These are phyloP conservation scores for Sphagnum tenellum DNA, from an alignment of 225 moss, liverwort and hornwort genomes.

Conservation along the genomic window DNA sequence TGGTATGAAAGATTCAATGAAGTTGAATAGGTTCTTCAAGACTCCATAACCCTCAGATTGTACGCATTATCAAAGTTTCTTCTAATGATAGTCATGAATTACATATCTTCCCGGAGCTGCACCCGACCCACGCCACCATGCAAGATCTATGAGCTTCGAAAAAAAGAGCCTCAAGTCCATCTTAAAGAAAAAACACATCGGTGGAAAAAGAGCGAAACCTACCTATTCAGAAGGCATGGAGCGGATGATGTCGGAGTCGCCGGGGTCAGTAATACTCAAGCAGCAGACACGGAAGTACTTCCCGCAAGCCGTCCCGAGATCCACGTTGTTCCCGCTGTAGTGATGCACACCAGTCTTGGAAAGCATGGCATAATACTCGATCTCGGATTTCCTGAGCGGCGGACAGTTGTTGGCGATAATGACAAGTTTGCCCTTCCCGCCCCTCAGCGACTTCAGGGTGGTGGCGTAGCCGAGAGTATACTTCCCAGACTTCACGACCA, in stretches of 20 bases:
- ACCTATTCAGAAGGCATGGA: constrained; percentile 23
- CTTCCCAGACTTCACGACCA: constrained; percentile 48
- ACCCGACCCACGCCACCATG: no score
- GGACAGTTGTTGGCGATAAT: constrained; percentile 44
- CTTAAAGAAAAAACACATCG: no score
- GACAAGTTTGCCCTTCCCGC: constrained; percentile 40
- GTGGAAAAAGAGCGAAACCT: no score
- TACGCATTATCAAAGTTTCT: no score
- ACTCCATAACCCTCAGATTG: no score
- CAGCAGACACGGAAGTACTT: constrained; percentile 43
- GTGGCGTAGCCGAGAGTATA: constrained; percentile 41
- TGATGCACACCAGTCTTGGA: constrained; percentile 51
- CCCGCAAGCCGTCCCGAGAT: constrained; percentile 41
- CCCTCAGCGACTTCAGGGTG: constrained; percentile 29
- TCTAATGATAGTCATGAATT: no score
- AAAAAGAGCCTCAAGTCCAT: no score
- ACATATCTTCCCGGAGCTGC: no score
- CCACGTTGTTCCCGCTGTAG: constrained; percentile 45
- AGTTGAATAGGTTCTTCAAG: no score
- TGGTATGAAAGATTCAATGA: no score
- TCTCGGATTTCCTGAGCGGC: constrained; percentile 42
- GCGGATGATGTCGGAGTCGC: constrained; percentile 44
- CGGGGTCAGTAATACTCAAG: constrained; percentile 44
- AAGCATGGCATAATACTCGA: constrained; percentile 46
- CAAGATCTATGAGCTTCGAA: no score